A percentile compares a stretch with the other conserved stretches of the same genome.
phyloP scores from a whole-genome alignment of 2,329 filamentous ascomycete genomes.

The Davidsoniella australis region DNA sequence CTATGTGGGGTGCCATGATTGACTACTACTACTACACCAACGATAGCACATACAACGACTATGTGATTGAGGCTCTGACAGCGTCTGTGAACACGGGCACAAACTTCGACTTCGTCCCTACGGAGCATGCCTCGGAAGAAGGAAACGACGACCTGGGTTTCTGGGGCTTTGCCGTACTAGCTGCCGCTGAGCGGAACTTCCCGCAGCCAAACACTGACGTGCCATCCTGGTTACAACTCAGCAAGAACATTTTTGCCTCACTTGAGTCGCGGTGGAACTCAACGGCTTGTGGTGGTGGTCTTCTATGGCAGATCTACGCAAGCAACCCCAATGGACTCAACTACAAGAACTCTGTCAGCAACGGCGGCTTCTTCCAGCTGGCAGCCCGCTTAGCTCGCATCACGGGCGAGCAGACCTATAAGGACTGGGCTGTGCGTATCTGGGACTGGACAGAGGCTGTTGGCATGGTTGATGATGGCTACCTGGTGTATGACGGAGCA shows the following conservation, averaged over 20 bases:
- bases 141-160: slow-evolving; percentile 64
- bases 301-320: slow-evolving; percentile 68
- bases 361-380: slow-evolving; percentile 70
- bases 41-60: slow-evolving; percentile 43
- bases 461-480: slow-evolving; percentile 38
- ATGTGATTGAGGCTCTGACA: slow-evolving; percentile 39
- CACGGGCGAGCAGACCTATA: slow-evolving; percentile 48
- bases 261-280: slow-evolving; percentile 56
- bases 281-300: slow-evolving; percentile 48
- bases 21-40: slow-evolving; percentile 53
- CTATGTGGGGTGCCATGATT: slow-evolving; percentile 49
- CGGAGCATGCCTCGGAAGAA: slow-evolving; percentile 37
- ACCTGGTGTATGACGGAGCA: slow-evolving; percentile 46
- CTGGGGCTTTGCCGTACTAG: slow-evolving; percentile 51
- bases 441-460: slow-evolving; percentile 46
- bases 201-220: slow-evolving; percentile 38
- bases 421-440: slow-evolving; percentile 48
- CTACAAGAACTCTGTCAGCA: slow-evolving; percentile 66
- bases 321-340: slow-evolving; percentile 57
- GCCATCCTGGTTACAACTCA: slow-evolving; percentile 50
- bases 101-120: slow-evolving; percentile 41
- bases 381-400: slow-evolving; percentile 57
- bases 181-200: slow-evolving; percentile 52
- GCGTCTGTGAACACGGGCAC: slow-evolving; percentile 38
- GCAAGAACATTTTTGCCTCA: slow-evolving; percentile 54